Conservation (phyloP, 2,329 filamentous ascomycete genomes). For the Venturia carpophila region DNA sequence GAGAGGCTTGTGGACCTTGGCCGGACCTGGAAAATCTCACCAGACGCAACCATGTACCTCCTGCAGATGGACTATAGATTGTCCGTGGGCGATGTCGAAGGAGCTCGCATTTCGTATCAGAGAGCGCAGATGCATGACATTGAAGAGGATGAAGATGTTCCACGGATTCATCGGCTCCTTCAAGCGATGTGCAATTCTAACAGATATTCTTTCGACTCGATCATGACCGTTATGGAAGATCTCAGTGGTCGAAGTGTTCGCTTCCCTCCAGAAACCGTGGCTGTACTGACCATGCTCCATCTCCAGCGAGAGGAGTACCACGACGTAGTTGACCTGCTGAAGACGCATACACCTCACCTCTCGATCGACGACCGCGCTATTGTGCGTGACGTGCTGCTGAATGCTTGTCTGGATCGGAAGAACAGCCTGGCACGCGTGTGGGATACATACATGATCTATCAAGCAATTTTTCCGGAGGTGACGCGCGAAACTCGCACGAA, state of each 20-base stretch:
- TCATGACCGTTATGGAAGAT: slow-evolving; percentile 65
- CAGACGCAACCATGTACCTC: slow-evolving; percentile 62
- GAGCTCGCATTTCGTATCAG: slow-evolving; percentile 58
- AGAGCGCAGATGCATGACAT: slow-evolving; percentile 52
- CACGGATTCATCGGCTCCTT: slow-evolving; percentile 63
- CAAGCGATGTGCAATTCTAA: slow-evolving; percentile 55
- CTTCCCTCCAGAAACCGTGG: slow-evolving; percentile 67
- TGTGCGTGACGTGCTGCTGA: slow-evolving; percentile 58
- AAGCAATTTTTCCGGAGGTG: slow-evolving; percentile 54
- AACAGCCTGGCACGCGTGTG: slow-evolving; percentile 55
- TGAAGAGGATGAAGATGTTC: slow-evolving; percentile 45
- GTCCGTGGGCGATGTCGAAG: slow-evolving; percentile 62
- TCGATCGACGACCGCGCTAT: slow-evolving; percentile 60
- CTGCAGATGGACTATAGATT: slow-evolving; percentile 71
- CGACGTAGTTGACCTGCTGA: slow-evolving; percentile 75
- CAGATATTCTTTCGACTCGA: slow-evolving; percentile 58
- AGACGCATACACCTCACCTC: slow-evolving; percentile 63
- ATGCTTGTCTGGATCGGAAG: slow-evolving; percentile 59
- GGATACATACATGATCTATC: slow-evolving; percentile 53
- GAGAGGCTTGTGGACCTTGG: slow-evolving; percentile 65
- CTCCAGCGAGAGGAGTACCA: slow-evolving; percentile 67
- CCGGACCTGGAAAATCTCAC: slow-evolving; percentile 54
- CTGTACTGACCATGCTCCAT: slow-evolving; percentile 64
- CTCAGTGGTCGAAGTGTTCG: slow-evolving; percentile 56
- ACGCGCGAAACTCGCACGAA: slow-evolving; percentile 56